Evolutionary conservation across 805 yeast genomes (phyloP).

Genomic region (Candida bentonensis): DNA sequence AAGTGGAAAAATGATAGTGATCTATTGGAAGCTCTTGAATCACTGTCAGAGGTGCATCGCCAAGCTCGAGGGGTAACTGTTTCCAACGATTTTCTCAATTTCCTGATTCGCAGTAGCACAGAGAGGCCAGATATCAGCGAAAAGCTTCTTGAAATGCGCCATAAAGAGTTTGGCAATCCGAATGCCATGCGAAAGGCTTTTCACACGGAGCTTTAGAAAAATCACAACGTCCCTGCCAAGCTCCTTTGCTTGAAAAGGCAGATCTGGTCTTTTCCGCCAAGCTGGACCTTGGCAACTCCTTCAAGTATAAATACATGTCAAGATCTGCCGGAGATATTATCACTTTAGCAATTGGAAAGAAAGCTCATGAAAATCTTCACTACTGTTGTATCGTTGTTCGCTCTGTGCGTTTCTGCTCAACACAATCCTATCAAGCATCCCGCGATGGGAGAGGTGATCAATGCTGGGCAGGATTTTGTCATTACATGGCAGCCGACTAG

Average conservation of each 20-base stretch:
- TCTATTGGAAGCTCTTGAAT: neutral
- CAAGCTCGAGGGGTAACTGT: neutral
- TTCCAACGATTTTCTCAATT: neutral
- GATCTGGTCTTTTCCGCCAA: no score
- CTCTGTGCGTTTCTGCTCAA: neutral
- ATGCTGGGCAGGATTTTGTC: slow-evolving; percentile 15
- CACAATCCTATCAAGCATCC: slow-evolving; percentile 16
- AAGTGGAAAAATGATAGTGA: neutral
- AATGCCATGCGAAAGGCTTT: neutral
- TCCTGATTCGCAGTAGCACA: neutral
- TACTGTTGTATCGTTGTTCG: no score
- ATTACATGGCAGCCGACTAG: slow-evolving; percentile 20
- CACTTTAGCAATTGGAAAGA: no score
- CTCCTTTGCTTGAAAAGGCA: no score
- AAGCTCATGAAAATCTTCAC: no score
- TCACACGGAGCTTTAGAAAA: neutral
- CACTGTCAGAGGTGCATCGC: neutral
- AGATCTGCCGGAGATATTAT: no score
- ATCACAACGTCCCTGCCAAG: no score
- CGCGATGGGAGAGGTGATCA: slow-evolving; percentile 14
- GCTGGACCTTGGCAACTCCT: no score
- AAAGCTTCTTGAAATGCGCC: neutral
- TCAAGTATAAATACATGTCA: no score
- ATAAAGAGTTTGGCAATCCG: neutral
- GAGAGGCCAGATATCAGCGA: neutral